Conservation (phyloP, 2,329 filamentous ascomycete genomes). For the Microdochium nivale region DNA sequence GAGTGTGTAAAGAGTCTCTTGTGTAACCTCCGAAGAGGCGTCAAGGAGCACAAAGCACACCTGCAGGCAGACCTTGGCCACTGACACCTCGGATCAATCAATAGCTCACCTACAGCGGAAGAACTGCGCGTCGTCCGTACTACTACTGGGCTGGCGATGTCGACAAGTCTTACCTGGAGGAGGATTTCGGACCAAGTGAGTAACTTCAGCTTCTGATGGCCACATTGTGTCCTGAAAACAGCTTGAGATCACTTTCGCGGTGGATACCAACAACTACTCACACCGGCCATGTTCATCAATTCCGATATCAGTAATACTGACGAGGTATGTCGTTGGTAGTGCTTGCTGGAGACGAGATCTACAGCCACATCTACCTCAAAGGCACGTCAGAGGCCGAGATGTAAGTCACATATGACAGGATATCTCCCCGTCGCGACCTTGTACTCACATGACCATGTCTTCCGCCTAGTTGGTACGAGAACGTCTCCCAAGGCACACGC, state of each 20-base stretch:
- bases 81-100: background rate
- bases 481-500: background rate
- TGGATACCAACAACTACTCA: too few relatives aligned
- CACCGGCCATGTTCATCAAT: too few relatives aligned
- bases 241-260: too few relatives aligned
- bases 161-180: background rate
- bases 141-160: background rate
- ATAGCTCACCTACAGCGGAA: background rate
- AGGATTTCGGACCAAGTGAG: background rate
- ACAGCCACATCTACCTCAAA: background rate
- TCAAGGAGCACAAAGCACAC: too few relatives aligned
- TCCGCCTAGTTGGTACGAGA: background rate
- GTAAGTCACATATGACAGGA: background rate
- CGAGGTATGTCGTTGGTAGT: background rate
- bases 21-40: too few relatives aligned
- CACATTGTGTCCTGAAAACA: background rate
- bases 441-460: background rate
- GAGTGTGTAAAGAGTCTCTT: background rate
- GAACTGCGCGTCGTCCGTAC: background rate
- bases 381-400: background rate
- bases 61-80: too few relatives aligned
- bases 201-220: background rate
- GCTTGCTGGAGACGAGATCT: background rate
- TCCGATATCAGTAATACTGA: too few relatives aligned
- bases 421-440: background rate